phyloP scores from a whole-genome alignment of 495 filamentous ascomycete genomes.

The Hyaloscypha variabilis region DNA sequence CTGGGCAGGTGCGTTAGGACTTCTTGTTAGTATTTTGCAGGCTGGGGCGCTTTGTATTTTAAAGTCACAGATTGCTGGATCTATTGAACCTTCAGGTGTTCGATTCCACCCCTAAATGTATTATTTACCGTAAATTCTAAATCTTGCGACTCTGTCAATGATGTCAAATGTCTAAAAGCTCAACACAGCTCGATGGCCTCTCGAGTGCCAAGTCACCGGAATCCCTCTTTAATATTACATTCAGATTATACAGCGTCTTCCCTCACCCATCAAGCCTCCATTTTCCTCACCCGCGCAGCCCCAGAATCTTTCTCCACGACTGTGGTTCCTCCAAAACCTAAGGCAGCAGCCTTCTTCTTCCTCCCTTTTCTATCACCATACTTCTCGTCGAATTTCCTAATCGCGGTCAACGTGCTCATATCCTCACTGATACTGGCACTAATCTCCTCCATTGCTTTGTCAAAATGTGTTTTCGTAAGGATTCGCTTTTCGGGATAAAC shows the following conservation, averaged over 20 bases:
- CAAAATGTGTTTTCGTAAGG: conserved; percentile 71
- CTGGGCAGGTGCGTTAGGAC: neutral
- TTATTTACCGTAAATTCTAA: too few relatives aligned
- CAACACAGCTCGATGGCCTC: too few relatives aligned
- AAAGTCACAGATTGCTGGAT: neutral
- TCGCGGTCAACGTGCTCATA: conserved; percentile 82
- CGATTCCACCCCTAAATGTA: too few relatives aligned
- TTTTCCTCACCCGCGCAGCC: conserved; percentile 38
- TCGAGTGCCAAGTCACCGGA: neutral
- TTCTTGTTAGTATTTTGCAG: neutral
- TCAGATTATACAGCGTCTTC: neutral
- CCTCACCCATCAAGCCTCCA: conserved; percentile 10
- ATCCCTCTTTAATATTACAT: neutral
- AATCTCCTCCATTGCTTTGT: conserved; percentile 85
- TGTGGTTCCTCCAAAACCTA: conserved; percentile 65
- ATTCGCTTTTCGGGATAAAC: conserved; percentile 68
- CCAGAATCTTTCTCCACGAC: conserved; percentile 39
- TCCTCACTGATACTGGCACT: conserved; percentile 93
- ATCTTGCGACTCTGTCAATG: too few relatives aligned
- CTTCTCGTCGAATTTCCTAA: conserved; percentile 94
- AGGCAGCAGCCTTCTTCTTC: conserved; percentile 57
- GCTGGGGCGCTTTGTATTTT: neutral
- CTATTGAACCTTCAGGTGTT: neutral
- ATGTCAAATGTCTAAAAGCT: too few relatives aligned
- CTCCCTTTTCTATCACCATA: conserved; percentile 86